Evolutionary conservation across 2,329 filamentous ascomycete genomes (phyloP).

Genomic region (Coniochaeta hoffmannii): DNA sequence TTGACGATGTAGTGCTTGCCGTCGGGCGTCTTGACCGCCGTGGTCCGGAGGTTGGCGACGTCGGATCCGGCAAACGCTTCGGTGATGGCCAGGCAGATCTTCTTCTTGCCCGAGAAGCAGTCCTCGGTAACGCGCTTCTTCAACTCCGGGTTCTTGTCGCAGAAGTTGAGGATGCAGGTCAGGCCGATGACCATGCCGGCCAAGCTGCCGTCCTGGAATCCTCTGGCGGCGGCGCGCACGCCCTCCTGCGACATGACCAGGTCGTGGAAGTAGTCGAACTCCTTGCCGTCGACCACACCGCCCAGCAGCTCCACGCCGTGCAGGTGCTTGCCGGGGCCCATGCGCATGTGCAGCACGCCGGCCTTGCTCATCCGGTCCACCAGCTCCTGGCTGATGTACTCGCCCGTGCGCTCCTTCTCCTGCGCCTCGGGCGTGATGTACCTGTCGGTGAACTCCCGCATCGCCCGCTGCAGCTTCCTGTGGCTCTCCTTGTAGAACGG

Average conservation of each 20-base stretch:
- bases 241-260: slow-evolving; percentile 70
- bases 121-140: slow-evolving; percentile 63
- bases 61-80: slow-evolving; percentile 83
- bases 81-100: slow-evolving; percentile 81
- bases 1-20: slow-evolving; percentile 67
- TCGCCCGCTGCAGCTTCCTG: slow-evolving; percentile 56
- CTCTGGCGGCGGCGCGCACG: slow-evolving; percentile 61
- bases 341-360: slow-evolving; percentile 71
- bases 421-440: slow-evolving; percentile 68
- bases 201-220: slow-evolving; percentile 83
- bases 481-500: slow-evolving; percentile 79
- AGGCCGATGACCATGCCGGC: slow-evolving; percentile 79
- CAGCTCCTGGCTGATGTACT: slow-evolving; percentile 62
- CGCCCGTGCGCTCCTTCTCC: slow-evolving; percentile 67
- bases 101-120: slow-evolving; percentile 73
- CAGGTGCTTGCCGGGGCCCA: slow-evolving; percentile 77
- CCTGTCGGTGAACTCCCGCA: slow-evolving; percentile 65
- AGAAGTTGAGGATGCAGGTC: slow-evolving; percentile 74
- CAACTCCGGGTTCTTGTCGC: slow-evolving; percentile 53
- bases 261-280: slow-evolving; percentile 86
- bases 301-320: slow-evolving; percentile 61
- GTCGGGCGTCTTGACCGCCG: slow-evolving; percentile 67
- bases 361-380: slow-evolving; percentile 72
- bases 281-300: slow-evolving; percentile 65
- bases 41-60: slow-evolving; percentile 73